phyloP scores from a whole-genome alignment of 1,284 basidiomycete species.

The Cryptococcus maquisensis region DNA sequence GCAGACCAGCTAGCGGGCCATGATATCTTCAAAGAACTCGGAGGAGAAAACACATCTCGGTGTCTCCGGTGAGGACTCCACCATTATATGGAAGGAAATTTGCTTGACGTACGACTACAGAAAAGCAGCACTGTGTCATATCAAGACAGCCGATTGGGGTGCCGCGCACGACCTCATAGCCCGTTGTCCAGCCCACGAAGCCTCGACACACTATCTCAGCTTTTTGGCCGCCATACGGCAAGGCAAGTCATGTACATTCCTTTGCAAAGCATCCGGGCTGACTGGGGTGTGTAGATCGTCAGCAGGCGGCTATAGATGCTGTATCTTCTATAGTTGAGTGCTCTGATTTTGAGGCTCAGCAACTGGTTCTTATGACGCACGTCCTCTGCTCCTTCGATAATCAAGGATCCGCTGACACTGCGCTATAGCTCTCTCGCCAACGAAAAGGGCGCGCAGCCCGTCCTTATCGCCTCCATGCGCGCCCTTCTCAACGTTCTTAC shows the following conservation, averaged over 20 bases:
- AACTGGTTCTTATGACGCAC: conserved; percentile 17
- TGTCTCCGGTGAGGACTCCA: background rate
- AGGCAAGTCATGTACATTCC: background rate
- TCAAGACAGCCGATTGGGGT: background rate
- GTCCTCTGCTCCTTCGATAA: background rate
- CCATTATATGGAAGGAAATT: background rate
- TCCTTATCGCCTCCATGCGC: background rate
- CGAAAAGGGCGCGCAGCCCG: background rate
- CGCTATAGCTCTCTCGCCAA: background rate
- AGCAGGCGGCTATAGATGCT: conserved; percentile 5
- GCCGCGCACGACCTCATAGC: conserved; percentile 1
- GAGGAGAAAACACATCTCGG: background rate
- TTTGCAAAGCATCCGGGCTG: background rate
- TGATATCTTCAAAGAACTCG: background rate
- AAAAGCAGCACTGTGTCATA: conserved; percentile 1
- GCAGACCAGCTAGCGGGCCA: background rate
- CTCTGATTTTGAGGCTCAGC: conserved; percentile 14
- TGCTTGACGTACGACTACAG: background rate
- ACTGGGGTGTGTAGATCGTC: conserved; percentile 1
- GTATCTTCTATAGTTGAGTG: conserved; percentile 11
- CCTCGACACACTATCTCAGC: conserved; percentile 18
- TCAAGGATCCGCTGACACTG: background rate
- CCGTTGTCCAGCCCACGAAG: conserved; percentile 9
- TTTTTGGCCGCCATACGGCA: conserved; percentile 12
- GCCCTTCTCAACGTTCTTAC: background rate